Evolutionary conservation across 140 eudicot genomes (phyloP).

Genomic region (Bidens hawaiensis): DNA sequence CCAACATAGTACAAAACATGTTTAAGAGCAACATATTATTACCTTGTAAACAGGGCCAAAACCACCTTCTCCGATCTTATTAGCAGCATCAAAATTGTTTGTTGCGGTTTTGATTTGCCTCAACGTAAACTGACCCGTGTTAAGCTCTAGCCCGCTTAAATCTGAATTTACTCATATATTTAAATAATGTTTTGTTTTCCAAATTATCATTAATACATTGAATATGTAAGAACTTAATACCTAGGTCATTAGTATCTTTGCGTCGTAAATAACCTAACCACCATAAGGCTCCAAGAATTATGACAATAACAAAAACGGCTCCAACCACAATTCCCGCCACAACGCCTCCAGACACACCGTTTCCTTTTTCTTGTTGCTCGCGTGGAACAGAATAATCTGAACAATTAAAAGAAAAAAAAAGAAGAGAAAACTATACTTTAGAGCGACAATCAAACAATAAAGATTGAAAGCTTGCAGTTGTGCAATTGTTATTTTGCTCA

Average conservation of each 20-base stretch:
- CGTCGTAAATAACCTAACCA: slow-evolving; percentile 43
- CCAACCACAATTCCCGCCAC: slow-evolving; percentile 53
- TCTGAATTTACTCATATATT: neutral
- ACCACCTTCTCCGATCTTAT: slow-evolving; percentile 94
- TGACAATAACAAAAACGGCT: slow-evolving; percentile 19
- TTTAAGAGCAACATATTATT: neutral
- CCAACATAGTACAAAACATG: neutral
- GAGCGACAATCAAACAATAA: neutral
- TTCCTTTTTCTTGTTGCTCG: slow-evolving; percentile 1
- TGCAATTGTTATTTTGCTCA: neutral
- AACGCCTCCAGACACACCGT: slow-evolving; percentile 35
- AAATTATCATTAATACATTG: too few relatives aligned
- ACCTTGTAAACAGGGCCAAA: slow-evolving; percentile 88
- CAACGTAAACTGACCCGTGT: slow-evolving; percentile 57
- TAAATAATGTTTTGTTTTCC: too few relatives aligned
- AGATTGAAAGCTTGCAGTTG: too few relatives aligned
- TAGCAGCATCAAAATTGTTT: slow-evolving; percentile 52
- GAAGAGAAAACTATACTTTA: neutral
- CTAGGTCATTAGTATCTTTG: slow-evolving; percentile 27
- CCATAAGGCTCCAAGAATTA: slow-evolving; percentile 55
- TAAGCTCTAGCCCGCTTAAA: slow-evolving; percentile 31
- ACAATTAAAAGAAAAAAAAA: neutral
- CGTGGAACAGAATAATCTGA: slow-evolving; percentile 6
- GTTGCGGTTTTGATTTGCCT: slow-evolving; percentile 75
- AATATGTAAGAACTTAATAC: slow-evolving; percentile 21